Percentiles rank a stretch among this genome's conserved stretches.
Conservation (phyloP, 164 flowering plant species). For the Umbilicus rupestris region DNA sequence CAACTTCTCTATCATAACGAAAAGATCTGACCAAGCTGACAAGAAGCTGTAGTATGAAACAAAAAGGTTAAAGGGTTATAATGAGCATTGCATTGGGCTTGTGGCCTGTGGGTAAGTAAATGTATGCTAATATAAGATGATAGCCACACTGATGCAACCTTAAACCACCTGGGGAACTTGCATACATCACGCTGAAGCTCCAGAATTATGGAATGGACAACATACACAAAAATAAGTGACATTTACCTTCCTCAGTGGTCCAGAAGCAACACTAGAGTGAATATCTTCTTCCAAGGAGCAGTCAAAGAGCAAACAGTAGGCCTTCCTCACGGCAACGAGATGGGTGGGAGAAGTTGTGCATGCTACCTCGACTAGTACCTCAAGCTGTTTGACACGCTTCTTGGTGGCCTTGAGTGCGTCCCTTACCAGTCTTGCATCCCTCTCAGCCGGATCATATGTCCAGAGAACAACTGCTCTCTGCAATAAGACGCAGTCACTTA, state of each 20-base stretch:
- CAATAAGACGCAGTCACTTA: slow-evolving; percentile 5
- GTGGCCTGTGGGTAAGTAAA: no score
- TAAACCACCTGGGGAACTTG: no score
- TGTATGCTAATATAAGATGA: no score
- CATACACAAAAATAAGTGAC: no score
- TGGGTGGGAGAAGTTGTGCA: slow-evolving; percentile 67
- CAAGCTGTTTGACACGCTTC: slow-evolving; percentile 27
- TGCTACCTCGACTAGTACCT: slow-evolving; percentile 57
- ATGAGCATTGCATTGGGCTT: background rate
- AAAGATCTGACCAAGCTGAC: slow-evolving; percentile 57
- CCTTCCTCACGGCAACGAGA: slow-evolving; percentile 56
- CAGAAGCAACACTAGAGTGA: slow-evolving; percentile 16
- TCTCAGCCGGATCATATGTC: slow-evolving; percentile 60
- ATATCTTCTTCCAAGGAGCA: slow-evolving; percentile 78
- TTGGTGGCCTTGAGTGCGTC: slow-evolving; percentile 38
- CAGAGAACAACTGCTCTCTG: slow-evolving; percentile 68
- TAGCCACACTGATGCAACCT: no score
- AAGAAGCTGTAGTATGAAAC: slow-evolving; percentile 36
- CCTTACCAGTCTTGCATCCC: slow-evolving; percentile 64
- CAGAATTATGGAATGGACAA: no score
- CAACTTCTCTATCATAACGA: slow-evolving; percentile 48
- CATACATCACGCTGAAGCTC: no score
- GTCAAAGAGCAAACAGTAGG: slow-evolving; percentile 49
- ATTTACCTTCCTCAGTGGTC: slow-evolving; percentile 47
- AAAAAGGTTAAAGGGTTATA: background rate